Percentiles rank a stretch among this genome's conserved stretches.
These are phyloP conservation scores for Sarocladiaceae sp. DNA, from an alignment of 2,329 filamentous ascomycete species.

Conservation along the genomic window DNA sequence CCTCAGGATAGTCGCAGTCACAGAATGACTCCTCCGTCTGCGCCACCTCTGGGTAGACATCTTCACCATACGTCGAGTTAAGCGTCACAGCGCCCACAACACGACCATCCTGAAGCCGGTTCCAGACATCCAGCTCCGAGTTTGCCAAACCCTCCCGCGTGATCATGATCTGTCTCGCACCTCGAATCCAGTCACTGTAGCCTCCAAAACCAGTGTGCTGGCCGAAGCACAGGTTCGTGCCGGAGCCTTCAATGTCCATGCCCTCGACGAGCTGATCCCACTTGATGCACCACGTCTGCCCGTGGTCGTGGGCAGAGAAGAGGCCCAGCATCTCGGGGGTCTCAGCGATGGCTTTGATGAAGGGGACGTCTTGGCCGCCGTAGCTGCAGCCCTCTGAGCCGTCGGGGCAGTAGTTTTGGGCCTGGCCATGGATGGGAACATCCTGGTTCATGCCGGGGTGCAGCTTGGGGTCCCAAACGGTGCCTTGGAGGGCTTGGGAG, in stretches of 20 bases:
- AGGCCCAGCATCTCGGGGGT: slow-evolving; percentile 49
- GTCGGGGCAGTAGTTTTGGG: slow-evolving; percentile 35
- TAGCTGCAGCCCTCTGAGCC: slow-evolving; percentile 32
- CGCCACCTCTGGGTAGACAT: slow-evolving; percentile 37
- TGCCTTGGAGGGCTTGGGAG: slow-evolving; percentile 29
- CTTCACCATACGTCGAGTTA: slow-evolving; percentile 52
- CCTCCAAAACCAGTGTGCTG: slow-evolving; percentile 65
- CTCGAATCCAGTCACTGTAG: slow-evolving; percentile 58
- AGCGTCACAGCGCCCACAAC: slow-evolving; percentile 45
- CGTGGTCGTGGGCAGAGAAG: slow-evolving; percentile 62
- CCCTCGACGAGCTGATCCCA: slow-evolving; percentile 33
- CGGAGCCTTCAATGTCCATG: slow-evolving; percentile 31
- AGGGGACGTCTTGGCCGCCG: slow-evolving; percentile 48
- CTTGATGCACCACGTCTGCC: slow-evolving; percentile 49
- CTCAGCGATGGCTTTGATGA: slow-evolving; percentile 54
- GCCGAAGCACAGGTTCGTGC: slow-evolving; percentile 48
- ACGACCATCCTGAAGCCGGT: slow-evolving; percentile 50
- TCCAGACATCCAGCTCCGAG: slow-evolving; percentile 49
- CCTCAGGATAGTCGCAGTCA: background rate
- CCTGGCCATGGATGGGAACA: slow-evolving; percentile 32
- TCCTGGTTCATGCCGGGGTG: slow-evolving; percentile 42
- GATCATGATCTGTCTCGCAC: slow-evolving; percentile 48
- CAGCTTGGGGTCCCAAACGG: slow-evolving; percentile 25
- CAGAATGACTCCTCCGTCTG: background rate
- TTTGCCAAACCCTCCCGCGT: slow-evolving; percentile 31